Evolutionary conservation across 805 yeast genomes (phyloP).

Genomic region (Teunomyces panamensis): DNA sequence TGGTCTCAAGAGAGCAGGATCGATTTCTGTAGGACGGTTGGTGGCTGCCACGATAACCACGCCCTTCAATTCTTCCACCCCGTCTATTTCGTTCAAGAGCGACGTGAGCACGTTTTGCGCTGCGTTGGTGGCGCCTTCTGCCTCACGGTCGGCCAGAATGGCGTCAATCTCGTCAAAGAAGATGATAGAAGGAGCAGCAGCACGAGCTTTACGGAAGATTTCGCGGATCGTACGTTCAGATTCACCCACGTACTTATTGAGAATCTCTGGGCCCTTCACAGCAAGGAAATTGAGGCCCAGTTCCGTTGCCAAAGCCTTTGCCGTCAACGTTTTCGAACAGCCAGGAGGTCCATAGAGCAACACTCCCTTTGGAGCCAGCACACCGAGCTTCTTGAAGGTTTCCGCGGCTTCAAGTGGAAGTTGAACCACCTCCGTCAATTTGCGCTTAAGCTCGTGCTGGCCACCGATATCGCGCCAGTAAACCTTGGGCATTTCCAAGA

Average conservation of each 20-base stretch:
- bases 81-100: conserved; percentile 90
- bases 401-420: conserved; percentile 83
- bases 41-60: conserved; percentile 96
- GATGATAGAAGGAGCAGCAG: conserved; percentile 91
- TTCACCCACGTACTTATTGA: conserved; percentile 95
- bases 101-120: conserved; percentile 88
- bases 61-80: conserved; percentile 91
- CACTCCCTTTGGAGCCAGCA: conserved; percentile 90
- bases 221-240: conserved; percentile 92
- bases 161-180: conserved; percentile 98
- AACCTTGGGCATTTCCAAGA: conserved; percentile 91
- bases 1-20: conserved; percentile 89
- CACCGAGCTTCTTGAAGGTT: conserved; percentile 73
- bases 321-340: conserved; percentile 91
- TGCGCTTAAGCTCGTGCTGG: conserved; percentile 75
- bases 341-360: conserved; percentile 97
- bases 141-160: conserved; percentile 71
- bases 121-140: conserved; percentile 55
- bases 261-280: conserved; percentile 94
- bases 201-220: conserved; percentile 87
- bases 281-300: conserved; percentile 92
- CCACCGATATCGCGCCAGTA: conserved; percentile 97
- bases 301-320: conserved; percentile 93
- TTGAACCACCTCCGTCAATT: conserved; percentile 86
- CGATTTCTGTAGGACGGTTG: conserved; percentile 90